A percentile compares a stretch with the other conserved stretches of the same genome.
Evolutionary conservation across 2,329 filamentous ascomycete species (phyloP).

Genomic region (Neophaeococcomyces mojaviensis): DNA sequence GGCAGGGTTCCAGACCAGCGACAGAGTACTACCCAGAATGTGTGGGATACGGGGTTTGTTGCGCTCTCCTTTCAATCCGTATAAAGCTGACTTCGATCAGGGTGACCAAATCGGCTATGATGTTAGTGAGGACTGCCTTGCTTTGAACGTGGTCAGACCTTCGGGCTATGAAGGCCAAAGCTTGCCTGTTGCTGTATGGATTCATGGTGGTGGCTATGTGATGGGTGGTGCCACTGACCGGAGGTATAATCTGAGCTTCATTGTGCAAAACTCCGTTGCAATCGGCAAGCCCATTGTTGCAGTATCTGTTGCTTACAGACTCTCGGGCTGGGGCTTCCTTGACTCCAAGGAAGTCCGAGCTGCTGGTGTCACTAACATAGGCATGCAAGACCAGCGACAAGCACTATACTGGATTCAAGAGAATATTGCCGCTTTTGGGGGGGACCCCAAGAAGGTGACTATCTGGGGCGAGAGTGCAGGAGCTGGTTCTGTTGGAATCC

Average conservation of each 20-base stretch:
- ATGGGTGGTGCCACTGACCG: slow-evolving; percentile 45
- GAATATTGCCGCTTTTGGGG: slow-evolving; percentile 31
- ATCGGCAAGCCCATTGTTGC: slow-evolving; percentile 48
- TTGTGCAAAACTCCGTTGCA: slow-evolving; percentile 48
- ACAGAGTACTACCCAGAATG: slow-evolving; percentile 42
- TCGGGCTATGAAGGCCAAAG: slow-evolving; percentile 35
- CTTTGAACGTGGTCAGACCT: slow-evolving; percentile 47
- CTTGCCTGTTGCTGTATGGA: slow-evolving; percentile 55
- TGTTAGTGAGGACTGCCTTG: slow-evolving; percentile 42
- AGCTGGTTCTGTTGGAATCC: slow-evolving; percentile 28
- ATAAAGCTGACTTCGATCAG: not conserved
- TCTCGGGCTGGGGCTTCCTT: slow-evolving; percentile 47
- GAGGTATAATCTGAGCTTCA: slow-evolving; percentile 56
- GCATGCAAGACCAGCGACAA: slow-evolving; percentile 39
- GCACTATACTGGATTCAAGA: slow-evolving; percentile 34
- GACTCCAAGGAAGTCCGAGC: slow-evolving; percentile 27
- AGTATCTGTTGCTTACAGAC: slow-evolving; percentile 49
- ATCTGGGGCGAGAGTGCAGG: slow-evolving; percentile 35
- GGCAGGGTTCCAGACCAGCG: slow-evolving; percentile 36
- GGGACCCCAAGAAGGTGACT: slow-evolving; percentile 31
- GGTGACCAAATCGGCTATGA: slow-evolving; percentile 19
- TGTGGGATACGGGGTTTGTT: slow-evolving; percentile 41
- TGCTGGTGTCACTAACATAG: slow-evolving; percentile 46
- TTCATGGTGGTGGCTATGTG: slow-evolving; percentile 50
- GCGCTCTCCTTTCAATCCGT: slow-evolving; percentile 1